Percentiles rank a stretch among this genome's conserved stretches.
Evolutionary conservation across 305 asterid genomes (phyloP).

Genomic region (Salvia sclarea): DNA sequence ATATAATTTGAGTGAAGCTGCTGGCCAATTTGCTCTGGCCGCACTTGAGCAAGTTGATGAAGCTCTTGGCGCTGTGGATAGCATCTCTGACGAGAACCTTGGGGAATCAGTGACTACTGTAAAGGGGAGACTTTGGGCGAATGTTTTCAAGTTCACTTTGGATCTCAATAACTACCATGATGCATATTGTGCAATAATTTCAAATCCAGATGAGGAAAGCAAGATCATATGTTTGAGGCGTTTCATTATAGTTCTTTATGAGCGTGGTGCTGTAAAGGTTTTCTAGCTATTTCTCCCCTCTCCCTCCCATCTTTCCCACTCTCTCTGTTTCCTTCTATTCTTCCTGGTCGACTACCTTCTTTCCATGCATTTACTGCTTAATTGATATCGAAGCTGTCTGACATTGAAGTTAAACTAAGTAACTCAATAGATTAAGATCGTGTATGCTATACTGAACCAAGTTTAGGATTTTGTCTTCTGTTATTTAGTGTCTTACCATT

Average conservation of each 20-base stretch:
- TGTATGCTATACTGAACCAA: slow-evolving; percentile 21
- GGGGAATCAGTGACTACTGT: slow-evolving; percentile 69
- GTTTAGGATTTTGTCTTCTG: slow-evolving; percentile 15
- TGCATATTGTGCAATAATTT: slow-evolving; percentile 91
- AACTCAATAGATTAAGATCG: slow-evolving; percentile 1
- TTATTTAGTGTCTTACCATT: slow-evolving; percentile 21
- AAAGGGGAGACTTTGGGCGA: slow-evolving; percentile 92
- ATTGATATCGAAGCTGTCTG: slow-evolving; percentile 22
- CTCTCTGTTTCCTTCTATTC: slow-evolving; percentile 23
- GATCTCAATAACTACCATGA: slow-evolving; percentile 76
- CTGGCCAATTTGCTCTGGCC: slow-evolving; percentile 84
- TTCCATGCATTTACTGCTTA: slow-evolving; percentile 24
- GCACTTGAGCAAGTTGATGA: slow-evolving; percentile 99
- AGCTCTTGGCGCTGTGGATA: slow-evolving; percentile 56
- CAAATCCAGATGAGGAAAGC: slow-evolving; percentile 98
- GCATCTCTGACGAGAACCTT: slow-evolving; percentile 44
- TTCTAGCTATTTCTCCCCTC: slow-evolving; percentile 10
- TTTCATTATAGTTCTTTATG: slow-evolving; percentile 84
- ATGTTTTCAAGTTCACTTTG: slow-evolving; percentile 77
- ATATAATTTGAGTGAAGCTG: slow-evolving; percentile 81
- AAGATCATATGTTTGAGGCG: slow-evolving; percentile 86
- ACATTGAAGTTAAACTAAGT: slow-evolving; percentile 20
- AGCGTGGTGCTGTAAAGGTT: slow-evolving; percentile 92
- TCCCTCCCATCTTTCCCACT: neutral
- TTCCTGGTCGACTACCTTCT: slow-evolving; percentile 25